Evolutionary conservation across 306 rosid species (phyloP).

Genomic region (Lithocarpus polystachyus): DNA sequence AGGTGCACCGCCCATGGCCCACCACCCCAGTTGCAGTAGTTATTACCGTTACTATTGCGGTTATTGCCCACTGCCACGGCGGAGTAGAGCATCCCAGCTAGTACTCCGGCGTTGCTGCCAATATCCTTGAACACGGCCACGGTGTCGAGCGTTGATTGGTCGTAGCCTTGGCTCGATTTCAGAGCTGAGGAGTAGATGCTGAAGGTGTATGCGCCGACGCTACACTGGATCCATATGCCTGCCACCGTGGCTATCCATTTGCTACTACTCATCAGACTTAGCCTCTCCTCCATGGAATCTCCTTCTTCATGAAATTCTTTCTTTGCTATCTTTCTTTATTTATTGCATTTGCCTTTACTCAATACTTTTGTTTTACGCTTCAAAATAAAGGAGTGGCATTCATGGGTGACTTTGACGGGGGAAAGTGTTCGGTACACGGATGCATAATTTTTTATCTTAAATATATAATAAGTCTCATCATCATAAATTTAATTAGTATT

Average conservation of each 20-base stretch:
- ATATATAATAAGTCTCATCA: too few species aligned
- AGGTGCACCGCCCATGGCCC: slow-evolving; percentile 77
- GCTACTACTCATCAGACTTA: slow-evolving; percentile 22
- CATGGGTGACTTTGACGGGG: too few species aligned
- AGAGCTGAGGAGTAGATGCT: slow-evolving; percentile 70
- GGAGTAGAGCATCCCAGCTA: slow-evolving; percentile 74
- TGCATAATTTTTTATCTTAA: too few species aligned
- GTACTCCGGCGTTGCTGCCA: slow-evolving; percentile 75
- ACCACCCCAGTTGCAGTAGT: not conserved
- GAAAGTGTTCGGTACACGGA: too few species aligned
- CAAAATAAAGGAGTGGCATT: too few species aligned
- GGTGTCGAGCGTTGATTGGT: slow-evolving; percentile 83
- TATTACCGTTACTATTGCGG: not conserved
- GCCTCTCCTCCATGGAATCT: slow-evolving; percentile 28
- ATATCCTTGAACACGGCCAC: slow-evolving; percentile 88
- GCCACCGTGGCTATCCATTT: slow-evolving; percentile 66
- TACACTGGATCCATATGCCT: slow-evolving; percentile 76
- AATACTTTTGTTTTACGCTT: too few species aligned
- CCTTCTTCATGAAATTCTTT: too few species aligned
- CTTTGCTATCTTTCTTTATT: too few species aligned
- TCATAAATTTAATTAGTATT: too few species aligned
- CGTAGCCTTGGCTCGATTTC: slow-evolving; percentile 69
- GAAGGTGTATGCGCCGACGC: slow-evolving; percentile 81
- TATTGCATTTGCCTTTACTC: too few species aligned
- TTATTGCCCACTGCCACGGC: slow-evolving; percentile 39